Evolutionary conservation across 352 stramenopile genomes (phyloP).

Genomic region (Phytophthora brassicae): DNA sequence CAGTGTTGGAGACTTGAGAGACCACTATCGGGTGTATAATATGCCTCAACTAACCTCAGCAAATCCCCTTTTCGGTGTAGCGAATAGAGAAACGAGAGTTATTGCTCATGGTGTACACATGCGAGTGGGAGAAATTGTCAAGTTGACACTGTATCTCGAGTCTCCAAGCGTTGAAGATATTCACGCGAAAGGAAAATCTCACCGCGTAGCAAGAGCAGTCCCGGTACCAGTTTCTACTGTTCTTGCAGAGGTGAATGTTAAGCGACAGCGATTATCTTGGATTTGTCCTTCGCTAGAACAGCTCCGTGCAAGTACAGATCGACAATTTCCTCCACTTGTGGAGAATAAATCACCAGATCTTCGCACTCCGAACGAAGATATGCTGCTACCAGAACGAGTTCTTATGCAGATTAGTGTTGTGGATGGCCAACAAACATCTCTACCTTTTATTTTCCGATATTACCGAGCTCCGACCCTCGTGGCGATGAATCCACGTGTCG

Average conservation of each 20-base stretch:
- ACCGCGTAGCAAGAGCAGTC: neutral
- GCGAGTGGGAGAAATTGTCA: conserved; percentile 38
- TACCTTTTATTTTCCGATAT: conserved; percentile 62
- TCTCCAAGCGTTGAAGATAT: conserved; percentile 4
- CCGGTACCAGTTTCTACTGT: conserved; percentile 29
- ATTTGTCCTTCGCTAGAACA: conserved; percentile 44
- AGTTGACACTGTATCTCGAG: conserved; percentile 46
- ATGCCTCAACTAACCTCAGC: conserved; percentile 55
- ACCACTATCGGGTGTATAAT: conserved; percentile 60
- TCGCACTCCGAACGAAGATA: conserved; percentile 18
- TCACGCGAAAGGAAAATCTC: conserved; percentile 12
- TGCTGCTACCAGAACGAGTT: conserved; percentile 48
- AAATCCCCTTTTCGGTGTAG: conserved; percentile 46
- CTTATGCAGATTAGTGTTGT: conserved; percentile 63
- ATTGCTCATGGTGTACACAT: conserved; percentile 47
- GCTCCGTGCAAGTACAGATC: conserved; percentile 14
- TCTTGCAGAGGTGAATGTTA: conserved; percentile 40
- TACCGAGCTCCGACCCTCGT: conserved; percentile 55
- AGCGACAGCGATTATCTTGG: conserved; percentile 53
- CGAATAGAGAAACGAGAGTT: conserved; percentile 50
- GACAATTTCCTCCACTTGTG: conserved; percentile 23
- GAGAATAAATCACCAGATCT: conserved; percentile 14
- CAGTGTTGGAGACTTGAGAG: conserved; percentile 43
- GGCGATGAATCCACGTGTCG: conserved; percentile 49
- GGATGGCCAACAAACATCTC: conserved; percentile 42